phyloP scores from a whole-genome alignment of 345 rosid species.

The Populus simonii region DNA sequence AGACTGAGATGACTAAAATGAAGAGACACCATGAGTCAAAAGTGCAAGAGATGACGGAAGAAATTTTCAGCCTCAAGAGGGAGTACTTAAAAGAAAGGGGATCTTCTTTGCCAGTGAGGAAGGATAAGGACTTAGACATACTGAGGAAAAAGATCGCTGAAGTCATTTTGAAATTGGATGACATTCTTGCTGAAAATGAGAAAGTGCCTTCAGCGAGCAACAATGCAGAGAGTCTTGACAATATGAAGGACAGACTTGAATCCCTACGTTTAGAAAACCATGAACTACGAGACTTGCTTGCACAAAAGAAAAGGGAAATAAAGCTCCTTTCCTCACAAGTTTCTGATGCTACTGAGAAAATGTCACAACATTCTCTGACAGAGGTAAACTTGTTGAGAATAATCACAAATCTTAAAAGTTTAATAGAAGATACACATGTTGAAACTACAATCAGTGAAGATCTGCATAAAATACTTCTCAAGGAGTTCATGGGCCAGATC shows the following conservation, averaged over 20 bases:
- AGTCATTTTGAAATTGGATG: conserved; percentile 53
- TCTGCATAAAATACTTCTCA: conserved; percentile 47
- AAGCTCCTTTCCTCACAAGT: conserved; percentile 38
- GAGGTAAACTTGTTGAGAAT: conserved; percentile 41
- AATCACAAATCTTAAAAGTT: conserved; percentile 41
- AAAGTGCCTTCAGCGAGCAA: conserved; percentile 29
- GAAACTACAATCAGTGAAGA: conserved; percentile 52
- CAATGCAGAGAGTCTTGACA: conserved; percentile 34
- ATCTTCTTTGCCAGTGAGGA: conserved; percentile 46
- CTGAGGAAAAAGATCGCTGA: conserved; percentile 69
- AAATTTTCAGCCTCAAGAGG: conserved; percentile 53
- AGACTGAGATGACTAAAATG: conserved; percentile 77
- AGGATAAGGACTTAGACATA: conserved; percentile 69
- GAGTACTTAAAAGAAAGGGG: conserved; percentile 57
- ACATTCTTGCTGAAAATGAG: conserved; percentile 48
- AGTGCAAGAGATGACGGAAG: conserved; percentile 61
- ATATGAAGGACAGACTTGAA: conserved; percentile 47
- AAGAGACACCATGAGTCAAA: conserved; percentile 66
- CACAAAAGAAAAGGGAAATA: conserved; percentile 42
- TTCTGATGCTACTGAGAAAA: conserved; percentile 49
- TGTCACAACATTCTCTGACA: conserved; percentile 31
- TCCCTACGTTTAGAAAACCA: conserved; percentile 50
- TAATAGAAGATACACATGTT: conserved; percentile 45
- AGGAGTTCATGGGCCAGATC: conserved; percentile 34
- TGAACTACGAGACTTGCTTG: conserved; percentile 43